phyloP scores from a whole-genome alignment of 805 yeast species.

The Candida nemodendra region DNA sequence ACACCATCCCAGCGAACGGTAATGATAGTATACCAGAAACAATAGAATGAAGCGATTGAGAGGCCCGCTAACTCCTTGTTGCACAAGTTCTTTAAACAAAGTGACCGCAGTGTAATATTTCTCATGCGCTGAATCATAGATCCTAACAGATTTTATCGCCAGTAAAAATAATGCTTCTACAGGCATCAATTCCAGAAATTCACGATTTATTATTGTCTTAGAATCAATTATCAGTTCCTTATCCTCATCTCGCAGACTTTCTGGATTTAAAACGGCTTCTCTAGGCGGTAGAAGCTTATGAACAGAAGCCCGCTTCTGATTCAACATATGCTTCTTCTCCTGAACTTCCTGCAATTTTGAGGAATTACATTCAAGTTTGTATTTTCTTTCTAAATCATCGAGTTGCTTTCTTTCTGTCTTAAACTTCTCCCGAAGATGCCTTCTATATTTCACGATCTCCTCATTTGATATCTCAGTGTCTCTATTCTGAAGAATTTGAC shows the following conservation, averaged over 20 bases:
- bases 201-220: conserved; percentile 32
- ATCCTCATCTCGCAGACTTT: conserved; percentile 36
- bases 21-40: conserved; percentile 82
- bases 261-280: not conserved
- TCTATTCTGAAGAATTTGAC: conserved; percentile 40
- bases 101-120: conserved; percentile 4
- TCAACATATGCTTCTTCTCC: conserved; percentile 31
- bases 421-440: conserved; percentile 70
- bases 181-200: conserved; percentile 67
- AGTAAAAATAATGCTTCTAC: conserved; percentile 72
- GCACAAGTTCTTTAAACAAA: conserved; percentile 16
- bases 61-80: conserved; percentile 18
- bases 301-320: conserved; percentile 18
- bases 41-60: conserved; percentile 45
- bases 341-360: conserved; percentile 37
- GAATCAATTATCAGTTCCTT: conserved; percentile 31
- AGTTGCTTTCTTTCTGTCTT: conserved; percentile 63
- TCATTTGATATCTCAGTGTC: conserved; percentile 50
- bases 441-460: conserved; percentile 70
- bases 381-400: conserved; percentile 46
- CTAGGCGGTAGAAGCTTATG: conserved; percentile 17
- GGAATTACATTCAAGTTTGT: conserved; percentile 22
- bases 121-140: conserved; percentile 2
- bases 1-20: conserved; percentile 91
- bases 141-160: conserved; percentile 34